Evolutionary conservation across 176 grass and related monocot species (phyloP), one percentile per base, ranked within the genome.

Genomic region (Dendrocalamus sinicus): DNA sequence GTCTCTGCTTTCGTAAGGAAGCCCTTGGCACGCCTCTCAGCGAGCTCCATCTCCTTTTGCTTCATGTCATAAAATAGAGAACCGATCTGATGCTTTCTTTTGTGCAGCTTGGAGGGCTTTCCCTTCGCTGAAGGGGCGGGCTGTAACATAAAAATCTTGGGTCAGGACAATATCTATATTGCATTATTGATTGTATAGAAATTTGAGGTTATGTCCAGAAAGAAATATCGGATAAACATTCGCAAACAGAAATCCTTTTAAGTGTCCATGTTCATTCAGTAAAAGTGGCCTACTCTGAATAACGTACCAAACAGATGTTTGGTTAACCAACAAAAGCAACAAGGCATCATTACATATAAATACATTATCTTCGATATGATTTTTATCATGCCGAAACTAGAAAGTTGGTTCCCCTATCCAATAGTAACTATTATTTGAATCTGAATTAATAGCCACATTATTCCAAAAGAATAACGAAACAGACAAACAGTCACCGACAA

Each of bases 41-140:
- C 61, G 55, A 99, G 90, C 83, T 99, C 96, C 92, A 92, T 99
- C 84, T 99, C 96, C 65, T 96, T 99, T 79, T 90, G 83, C 75
- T 45, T 94, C 96, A 99, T 95, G 79, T 99, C 96, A 70, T 59
- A 91, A 68, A 62, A 94, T 43, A 99, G 76, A 17, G 92, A 88
- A 60, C 96, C 93, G 26, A 99, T 99, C 80, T 99, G 96, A 86
- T 99, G 96, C 81, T 96, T 99, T 86, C 93, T 92, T 77, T 99
- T 99, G 22, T 94, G 93, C 72, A 99, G 60, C 78, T 99, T 99
- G 2, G 96, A 86, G 61, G 96, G 91, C 35, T 96, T 99, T 79
- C 86, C 96, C 54, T 99, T 99, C 26, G 51, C 62, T 6, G 93
- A 99, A 64, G 93, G 81, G 44, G 86, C 87, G 1, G 93, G 77